Base-by-base conservation (phyloP, 345 rosid genomes). In the Toxicodendron radicans region DNA sequence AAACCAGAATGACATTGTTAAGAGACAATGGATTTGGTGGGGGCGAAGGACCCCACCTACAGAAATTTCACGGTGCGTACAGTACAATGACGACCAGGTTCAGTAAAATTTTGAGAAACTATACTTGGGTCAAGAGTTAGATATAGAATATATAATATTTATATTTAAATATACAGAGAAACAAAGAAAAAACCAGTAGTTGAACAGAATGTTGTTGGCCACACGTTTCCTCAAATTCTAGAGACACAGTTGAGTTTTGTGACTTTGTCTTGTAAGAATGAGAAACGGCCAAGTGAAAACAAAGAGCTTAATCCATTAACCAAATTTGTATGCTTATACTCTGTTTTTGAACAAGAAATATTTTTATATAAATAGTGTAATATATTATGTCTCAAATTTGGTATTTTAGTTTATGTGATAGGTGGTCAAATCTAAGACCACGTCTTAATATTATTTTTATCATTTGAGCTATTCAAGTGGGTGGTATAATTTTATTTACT, bases 141-240 rank as follows among this genome's bases (percentile, higher is more conserved):
- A 2, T 14, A 30, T 14, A 6, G 64, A 61, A 43, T 54, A 4
- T 32, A 1, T 35, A 35, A 35, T 35, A 11, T 27, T 32, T 8
- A 64, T 38, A 62, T 3, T 2, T 35, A 35, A 35, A 35, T 35
- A 35, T 35, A 35, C 1, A 5, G 0, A 27, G 13, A 27, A 33
- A 32, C 0, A 17, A 2, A 62, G 35, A 33, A 46, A 33, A 21
- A 41, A 45, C 20, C 13, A 76, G 79, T 73, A 69, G 82, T 77
- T 83, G 81, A 78, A 67, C 81, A 30, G 83, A 76, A 74, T 60
- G 74, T 49, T 53, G 76, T 62, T 69, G 65, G 73, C 60, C 46
- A 21, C 79, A 83, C 81, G 78, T 74, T 79, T 82, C 46, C 72
- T 24, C 61, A 14, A 58, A 59, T 20, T 73, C 23, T 8, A 17